These are phyloP conservation scores for Zygnema circumcarinatum DNA, from an alignment of 139 green algal genomes.

Conservation along the genomic window DNA sequence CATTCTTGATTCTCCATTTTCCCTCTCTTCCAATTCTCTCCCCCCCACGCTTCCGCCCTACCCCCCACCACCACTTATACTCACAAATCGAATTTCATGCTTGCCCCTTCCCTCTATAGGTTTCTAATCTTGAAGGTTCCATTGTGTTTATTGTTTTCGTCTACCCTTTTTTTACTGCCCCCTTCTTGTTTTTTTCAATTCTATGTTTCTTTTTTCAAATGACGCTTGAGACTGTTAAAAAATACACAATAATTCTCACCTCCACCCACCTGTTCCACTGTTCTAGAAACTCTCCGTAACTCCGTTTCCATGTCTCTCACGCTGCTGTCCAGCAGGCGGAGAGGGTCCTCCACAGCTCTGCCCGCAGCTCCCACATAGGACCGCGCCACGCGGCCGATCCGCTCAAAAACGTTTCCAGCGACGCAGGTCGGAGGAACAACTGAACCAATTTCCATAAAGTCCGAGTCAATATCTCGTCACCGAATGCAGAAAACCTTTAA, in stretches of 20 bases:
- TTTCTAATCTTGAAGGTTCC: too few relatives aligned
- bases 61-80: too few relatives aligned
- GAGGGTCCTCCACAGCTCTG: background rate
- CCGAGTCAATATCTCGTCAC: background rate
- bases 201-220: too few relatives aligned
- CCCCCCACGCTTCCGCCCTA: too few relatives aligned
- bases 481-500: background rate
- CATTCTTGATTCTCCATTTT: background rate
- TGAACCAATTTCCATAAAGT: background rate
- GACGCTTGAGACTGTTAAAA: too few relatives aligned
- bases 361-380: background rate
- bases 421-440: background rate
- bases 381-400: too few relatives aligned
- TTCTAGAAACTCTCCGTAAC: background rate
- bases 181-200: too few relatives aligned
- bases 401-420: background rate
- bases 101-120: too few relatives aligned
- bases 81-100: too few relatives aligned
- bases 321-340: background rate
- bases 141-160: too few relatives aligned
- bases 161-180: too few relatives aligned
- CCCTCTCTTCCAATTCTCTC: background rate
- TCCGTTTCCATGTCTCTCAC: background rate
- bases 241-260: too few relatives aligned
- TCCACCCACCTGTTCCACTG: background rate